Percentiles rank a stretch among this genome's conserved stretches.
Conservation (phyloP, 2,329 filamentous ascomycete genomes). For the Claviceps quebecensis region DNA sequence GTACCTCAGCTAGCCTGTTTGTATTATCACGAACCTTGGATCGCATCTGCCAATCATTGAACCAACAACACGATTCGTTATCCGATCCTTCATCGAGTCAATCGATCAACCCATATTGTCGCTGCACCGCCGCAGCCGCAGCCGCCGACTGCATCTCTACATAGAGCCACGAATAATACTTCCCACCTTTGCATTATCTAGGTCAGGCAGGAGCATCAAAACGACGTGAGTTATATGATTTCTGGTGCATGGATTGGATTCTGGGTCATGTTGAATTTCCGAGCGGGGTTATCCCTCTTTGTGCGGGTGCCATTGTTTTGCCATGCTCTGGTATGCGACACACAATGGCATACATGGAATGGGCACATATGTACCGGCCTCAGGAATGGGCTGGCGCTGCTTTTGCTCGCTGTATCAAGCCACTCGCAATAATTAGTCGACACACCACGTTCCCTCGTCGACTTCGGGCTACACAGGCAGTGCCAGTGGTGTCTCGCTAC, state of each 20-base stretch:
- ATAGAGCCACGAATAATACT: not conserved
- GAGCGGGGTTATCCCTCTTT: not conserved
- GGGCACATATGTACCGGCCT: not conserved
- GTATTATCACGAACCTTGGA: not conserved
- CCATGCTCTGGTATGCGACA: conserved; percentile 4
- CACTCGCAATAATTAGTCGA: too few relatives aligned
- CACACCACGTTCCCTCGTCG: too few relatives aligned
- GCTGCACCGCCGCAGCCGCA: not conserved
- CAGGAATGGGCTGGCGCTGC: not conserved
- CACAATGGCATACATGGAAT: conserved; percentile 4
- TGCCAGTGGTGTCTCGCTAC: too few relatives aligned
- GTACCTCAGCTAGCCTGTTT: not conserved
- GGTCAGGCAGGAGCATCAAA: not conserved
- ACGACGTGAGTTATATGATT: not conserved
- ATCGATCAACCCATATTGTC: not conserved
- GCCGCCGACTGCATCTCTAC: not conserved
- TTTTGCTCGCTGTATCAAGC: not conserved
- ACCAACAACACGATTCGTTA: not conserved
- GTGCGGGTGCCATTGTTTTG: conserved; percentile 4
- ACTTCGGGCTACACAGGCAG: too few relatives aligned
- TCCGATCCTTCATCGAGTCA: not conserved
- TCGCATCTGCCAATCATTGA: not conserved
- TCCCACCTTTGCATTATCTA: not conserved
- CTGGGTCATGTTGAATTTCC: not conserved
- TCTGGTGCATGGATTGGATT: not conserved